Base-by-base conservation (phyloP, 257 asterid genomes). In the Anisodus tanguticus region DNA sequence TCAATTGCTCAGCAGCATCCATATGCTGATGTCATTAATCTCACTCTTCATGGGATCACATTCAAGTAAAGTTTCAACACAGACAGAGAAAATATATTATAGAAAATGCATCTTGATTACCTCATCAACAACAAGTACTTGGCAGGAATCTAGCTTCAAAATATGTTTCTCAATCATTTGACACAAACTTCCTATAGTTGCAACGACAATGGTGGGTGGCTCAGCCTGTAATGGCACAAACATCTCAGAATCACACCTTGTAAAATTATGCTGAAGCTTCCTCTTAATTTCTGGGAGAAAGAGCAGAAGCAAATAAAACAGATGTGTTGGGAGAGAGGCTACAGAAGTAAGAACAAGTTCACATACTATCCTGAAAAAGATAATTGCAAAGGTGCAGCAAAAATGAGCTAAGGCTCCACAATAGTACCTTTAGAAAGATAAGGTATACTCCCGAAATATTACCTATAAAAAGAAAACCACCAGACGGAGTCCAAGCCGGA, bases 81-180 rank as follows among this genome's bases (percentile, higher is more conserved):
- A 76, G 8, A 76, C 22, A 26, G 8, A 53, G 64, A 76, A 76
- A 76, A 51, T 51, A 76, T 76, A 26, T 26, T 63, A 76, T 51
- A 51, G 81, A 76, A 76, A 76, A 74, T 49, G 63, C 63, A 60
- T 31, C 63, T 80, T 83, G 76, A 37, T 87, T 88, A 96, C 99
- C 99, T 96, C 99, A 83, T 96, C 99, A 88, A 96, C 89, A 63
- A 96, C 98, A 87, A 96, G 93, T 85, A 93, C 98, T 85, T 87
- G 88, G 92, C 95, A 86, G 68, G 92, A 83, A 72, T 95, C 97
- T 90, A 96, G 85, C 92, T 89, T 92, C 54, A 93, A 94, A 88
- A 87, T 87, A 37, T 90, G 88, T 88, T 91, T 94, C 90, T 94
- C 97, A 82, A 96, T 93, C 98, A 96, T 94, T 83, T 87, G 98